phyloP scores from a whole-genome alignment of 192 early-diverging fungal species.

The Entrophospora sp. region DNA sequence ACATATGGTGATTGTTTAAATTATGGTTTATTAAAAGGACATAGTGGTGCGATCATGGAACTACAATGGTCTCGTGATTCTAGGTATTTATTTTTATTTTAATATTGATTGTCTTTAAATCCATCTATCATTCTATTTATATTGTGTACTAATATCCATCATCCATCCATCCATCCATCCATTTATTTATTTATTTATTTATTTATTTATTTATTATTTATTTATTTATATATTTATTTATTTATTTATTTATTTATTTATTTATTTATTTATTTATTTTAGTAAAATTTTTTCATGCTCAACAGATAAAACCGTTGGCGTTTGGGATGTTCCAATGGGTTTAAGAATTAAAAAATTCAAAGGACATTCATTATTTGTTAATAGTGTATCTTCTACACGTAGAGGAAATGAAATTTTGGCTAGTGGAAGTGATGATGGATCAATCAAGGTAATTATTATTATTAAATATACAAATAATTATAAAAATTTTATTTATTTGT shows the following conservation, averaged over 20 bases:
- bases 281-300: constrained; percentile 77
- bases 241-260: neutral
- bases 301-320: constrained; percentile 65
- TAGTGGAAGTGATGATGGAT: constrained; percentile 80
- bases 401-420: constrained; percentile 70
- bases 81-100: constrained; percentile 31
- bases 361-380: constrained; percentile 76
- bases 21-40: constrained; percentile 80
- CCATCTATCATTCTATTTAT: neutral
- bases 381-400: constrained; percentile 63
- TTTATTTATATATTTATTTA: too few relatives aligned
- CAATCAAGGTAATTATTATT: constrained; percentile 43
- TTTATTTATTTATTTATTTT: neutral
- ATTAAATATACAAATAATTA: neutral
- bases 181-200: too few relatives aligned
- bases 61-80: constrained; percentile 84
- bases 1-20: constrained; percentile 87
- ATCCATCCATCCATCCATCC: too few relatives aligned
- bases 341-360: constrained; percentile 72
- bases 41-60: constrained; percentile 77
- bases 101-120: neutral
- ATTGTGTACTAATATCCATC: too few relatives aligned
- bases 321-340: constrained; percentile 82
- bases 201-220: too few relatives aligned
- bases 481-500: neutral